phyloP scores from a whole-genome alignment of 139 green algal species.

The Trebouxia sp. region DNA sequence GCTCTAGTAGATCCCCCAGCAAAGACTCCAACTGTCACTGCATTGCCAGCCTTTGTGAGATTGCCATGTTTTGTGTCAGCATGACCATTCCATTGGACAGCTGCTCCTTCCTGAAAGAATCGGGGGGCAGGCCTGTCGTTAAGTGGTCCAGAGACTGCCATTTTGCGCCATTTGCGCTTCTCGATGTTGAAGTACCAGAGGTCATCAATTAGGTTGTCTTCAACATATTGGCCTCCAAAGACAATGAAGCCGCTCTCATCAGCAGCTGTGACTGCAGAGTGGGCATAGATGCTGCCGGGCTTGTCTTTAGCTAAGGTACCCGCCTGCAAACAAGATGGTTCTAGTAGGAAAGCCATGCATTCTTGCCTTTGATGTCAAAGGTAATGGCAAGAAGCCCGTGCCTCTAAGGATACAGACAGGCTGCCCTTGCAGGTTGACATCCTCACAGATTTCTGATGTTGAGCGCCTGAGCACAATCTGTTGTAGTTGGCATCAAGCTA shows the following conservation, averaged over 20 bases:
- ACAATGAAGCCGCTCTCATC: constrained; percentile 17
- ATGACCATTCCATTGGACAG: background rate
- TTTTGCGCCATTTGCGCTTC: background rate
- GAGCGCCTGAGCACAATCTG: too few relatives aligned
- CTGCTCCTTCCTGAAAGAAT: background rate
- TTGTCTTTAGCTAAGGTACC: background rate
- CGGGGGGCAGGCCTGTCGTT: background rate
- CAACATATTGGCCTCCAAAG: constrained; percentile 14
- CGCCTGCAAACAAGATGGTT: background rate
- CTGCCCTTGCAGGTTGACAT: too few relatives aligned
- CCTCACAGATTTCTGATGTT: too few relatives aligned
- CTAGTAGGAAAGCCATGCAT: background rate
- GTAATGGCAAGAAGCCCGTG: background rate
- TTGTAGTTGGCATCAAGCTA: too few relatives aligned
- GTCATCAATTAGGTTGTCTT: background rate
- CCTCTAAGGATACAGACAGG: too few relatives aligned
- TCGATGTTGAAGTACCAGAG: constrained; percentile 16
- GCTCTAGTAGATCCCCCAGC: constrained; percentile 5
- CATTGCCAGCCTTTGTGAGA: background rate
- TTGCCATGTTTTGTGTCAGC: background rate
- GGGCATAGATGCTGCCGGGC: constrained; percentile 17
- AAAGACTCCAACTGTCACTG: background rate
- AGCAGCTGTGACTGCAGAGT: background rate
- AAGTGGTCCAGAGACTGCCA: background rate
- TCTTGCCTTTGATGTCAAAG: background rate